phyloP scores from a whole-genome alignment of 1,139 yeast species.

The Candida sanyaensis region DNA sequence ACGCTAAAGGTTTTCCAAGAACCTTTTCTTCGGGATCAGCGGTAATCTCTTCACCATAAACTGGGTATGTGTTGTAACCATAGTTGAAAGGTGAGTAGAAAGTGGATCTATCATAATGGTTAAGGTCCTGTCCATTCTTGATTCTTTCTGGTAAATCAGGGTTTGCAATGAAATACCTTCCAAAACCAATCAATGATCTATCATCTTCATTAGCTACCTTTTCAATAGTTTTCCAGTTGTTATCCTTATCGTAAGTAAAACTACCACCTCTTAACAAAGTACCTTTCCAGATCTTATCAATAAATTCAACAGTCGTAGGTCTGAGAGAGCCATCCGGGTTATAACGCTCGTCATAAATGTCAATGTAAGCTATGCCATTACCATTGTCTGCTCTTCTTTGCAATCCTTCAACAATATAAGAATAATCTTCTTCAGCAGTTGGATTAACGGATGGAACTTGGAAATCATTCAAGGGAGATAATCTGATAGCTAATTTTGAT shows the following conservation, averaged over 20 bases:
- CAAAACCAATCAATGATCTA: conserved; percentile 45
- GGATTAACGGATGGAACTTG: conserved; percentile 38
- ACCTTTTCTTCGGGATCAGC: conserved; percentile 18
- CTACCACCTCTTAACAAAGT: conserved; percentile 49
- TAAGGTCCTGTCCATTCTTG: conserved; percentile 43
- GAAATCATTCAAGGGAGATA: conserved; percentile 57
- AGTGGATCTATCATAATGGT: conserved; percentile 24
- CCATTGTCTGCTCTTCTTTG: conserved; percentile 43
- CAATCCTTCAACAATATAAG: conserved; percentile 36
- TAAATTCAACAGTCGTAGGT: conserved; percentile 23
- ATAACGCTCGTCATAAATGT: conserved; percentile 48
- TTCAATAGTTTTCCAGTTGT: conserved; percentile 17
- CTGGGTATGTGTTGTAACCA: conserved; percentile 27
- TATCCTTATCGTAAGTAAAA: conserved; percentile 27
- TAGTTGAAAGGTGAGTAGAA: conserved; percentile 23
- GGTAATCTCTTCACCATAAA: conserved; percentile 12
- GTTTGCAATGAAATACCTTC: conserved; percentile 51
- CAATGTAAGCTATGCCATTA: conserved; percentile 48
- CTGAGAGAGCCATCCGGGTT: conserved; percentile 15
- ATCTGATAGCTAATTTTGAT: conserved; percentile 50
- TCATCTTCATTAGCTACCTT: conserved; percentile 30
- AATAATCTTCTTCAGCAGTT: conserved; percentile 31
- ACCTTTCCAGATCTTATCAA: conserved; percentile 50
- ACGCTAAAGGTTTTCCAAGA: conserved; percentile 13
- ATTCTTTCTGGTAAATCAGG: conserved; percentile 54